Percentiles rank a stretch among this genome's conserved stretches.
Conservation (phyloP, 306 rosid species). For the apple (Malus domestica) region DNA sequence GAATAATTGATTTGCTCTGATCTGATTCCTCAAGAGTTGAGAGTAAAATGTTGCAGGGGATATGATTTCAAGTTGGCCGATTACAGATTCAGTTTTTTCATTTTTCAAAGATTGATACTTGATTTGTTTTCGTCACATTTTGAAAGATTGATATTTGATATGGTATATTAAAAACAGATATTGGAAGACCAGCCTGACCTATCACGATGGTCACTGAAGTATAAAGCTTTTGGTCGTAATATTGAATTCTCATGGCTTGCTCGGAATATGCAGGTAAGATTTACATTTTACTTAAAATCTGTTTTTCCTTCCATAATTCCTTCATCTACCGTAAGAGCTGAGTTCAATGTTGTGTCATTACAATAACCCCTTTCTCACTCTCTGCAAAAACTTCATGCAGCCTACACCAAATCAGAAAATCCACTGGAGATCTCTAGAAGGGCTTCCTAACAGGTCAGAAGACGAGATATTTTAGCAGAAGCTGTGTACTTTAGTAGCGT, state of each 20-base stretch:
- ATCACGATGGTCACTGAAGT: constrained; percentile 91
- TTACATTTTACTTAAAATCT: background rate
- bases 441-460: constrained; percentile 86
- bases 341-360: background rate
- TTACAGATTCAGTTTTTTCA: background rate
- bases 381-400: constrained; percentile 43
- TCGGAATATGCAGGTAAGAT: constrained; percentile 85
- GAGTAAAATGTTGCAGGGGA: background rate
- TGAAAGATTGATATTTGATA: background rate
- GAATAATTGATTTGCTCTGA: too few species aligned
- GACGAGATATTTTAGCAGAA: background rate
- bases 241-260: constrained; percentile 93
- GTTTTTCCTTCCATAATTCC: background rate
- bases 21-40: too few species aligned
- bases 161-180: constrained; percentile 31
- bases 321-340: background rate
- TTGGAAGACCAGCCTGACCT: constrained; percentile 80
- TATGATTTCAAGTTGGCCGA: background rate
- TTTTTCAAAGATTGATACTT: background rate
- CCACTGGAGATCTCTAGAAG: constrained; percentile 93
- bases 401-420: constrained; percentile 90
- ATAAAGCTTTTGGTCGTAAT: constrained; percentile 76
- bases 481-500: constrained; percentile 5
- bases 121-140: background rate
- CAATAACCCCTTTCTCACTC: constrained; percentile 12